Evolutionary conservation across 2,329 filamentous ascomycete species (phyloP), one percentile per base, ranked within the genome.

Genomic region (Ploettnerulaceae sp.): DNA sequence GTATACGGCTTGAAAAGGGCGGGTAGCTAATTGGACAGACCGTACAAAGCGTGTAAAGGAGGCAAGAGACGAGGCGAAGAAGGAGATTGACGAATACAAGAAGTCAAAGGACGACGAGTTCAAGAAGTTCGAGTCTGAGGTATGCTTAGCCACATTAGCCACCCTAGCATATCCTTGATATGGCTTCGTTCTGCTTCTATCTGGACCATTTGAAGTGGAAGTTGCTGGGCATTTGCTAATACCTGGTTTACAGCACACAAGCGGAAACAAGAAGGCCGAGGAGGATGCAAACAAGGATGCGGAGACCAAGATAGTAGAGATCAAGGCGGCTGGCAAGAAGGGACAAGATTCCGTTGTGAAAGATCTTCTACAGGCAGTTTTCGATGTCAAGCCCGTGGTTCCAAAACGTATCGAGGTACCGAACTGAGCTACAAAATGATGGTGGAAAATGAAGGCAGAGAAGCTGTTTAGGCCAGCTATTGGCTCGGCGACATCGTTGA

Each of bases 41-140:
- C 89, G 93, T 65, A 96, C 93, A 53, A 96, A 96, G 77, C 84
- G 89, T 66, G 89, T 98, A 71, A 95, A 89, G 72, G 93, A 97
- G 73, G 93, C 93, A 55, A 87, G 91, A 65, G 82, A 87, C 65
- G 93, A 98, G 71, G 93, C 93, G 54, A 94, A 96, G 73, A 95
- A 95, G 72, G 91, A 98, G 69, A 95, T 98, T 64, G 87, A 95
- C 57, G 85, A 89, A 47, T 97, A 98, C 75, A 82, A 83, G 67
- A 79, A 83, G 63, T 72, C 84, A 61, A 98, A 96, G 74, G 93
- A 98, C 64, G 79, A 86, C 26, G 91, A 97, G 69, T 97, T 89
- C 74, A 91, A 93, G 76, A 84, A 86, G 66, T 97, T 95, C 63
- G 89, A 97, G 74, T 77, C 88, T 54, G 77, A 87, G 77, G 63